phyloP scores from a whole-genome alignment of 441 rosid species.

The Isatis lusitanica region DNA sequence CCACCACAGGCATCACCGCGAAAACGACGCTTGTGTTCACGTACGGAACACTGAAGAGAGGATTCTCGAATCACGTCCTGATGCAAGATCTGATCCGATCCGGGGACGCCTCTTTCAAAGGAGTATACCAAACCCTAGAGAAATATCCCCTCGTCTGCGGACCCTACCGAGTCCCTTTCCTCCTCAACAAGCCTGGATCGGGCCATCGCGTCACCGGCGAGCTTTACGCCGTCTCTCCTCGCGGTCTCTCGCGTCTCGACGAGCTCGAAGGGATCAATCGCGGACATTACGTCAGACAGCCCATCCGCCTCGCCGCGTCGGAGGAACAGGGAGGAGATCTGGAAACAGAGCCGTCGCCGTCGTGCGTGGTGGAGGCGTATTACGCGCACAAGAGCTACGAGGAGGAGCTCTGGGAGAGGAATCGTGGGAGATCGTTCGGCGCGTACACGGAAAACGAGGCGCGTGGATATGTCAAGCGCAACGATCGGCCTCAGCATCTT shows the following conservation, averaged over 20 bases:
- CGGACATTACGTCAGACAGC: conserved; percentile 64
- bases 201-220: conserved; percentile 60
- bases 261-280: conserved; percentile 68
- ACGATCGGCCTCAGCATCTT: conserved; percentile 64
- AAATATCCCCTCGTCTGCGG: conserved; percentile 75
- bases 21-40: conserved; percentile 48
- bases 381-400: conserved; percentile 66
- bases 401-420: conserved; percentile 64
- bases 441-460: conserved; percentile 65
- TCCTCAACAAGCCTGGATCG: conserved; percentile 64
- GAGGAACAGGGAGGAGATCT: conserved; percentile 4
- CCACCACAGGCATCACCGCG: background rate
- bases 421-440: conserved; percentile 43
- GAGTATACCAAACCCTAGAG: conserved; percentile 44
- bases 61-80: conserved; percentile 61
- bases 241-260: conserved; percentile 58
- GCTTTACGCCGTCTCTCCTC: conserved; percentile 58
- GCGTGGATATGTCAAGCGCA: conserved; percentile 64
- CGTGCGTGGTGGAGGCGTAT: conserved; percentile 55
- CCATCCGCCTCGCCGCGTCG: conserved; percentile 31
- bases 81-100: conserved; percentile 61
- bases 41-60: conserved; percentile 64
- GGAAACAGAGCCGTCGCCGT: background rate
- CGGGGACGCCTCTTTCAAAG: conserved; percentile 62
- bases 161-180: conserved; percentile 79